A percentile compares a stretch with the other conserved stretches of the same genome.
Conservation (phyloP, 1,284 basidiomycete species). For the Marasmius fiardii region DNA sequence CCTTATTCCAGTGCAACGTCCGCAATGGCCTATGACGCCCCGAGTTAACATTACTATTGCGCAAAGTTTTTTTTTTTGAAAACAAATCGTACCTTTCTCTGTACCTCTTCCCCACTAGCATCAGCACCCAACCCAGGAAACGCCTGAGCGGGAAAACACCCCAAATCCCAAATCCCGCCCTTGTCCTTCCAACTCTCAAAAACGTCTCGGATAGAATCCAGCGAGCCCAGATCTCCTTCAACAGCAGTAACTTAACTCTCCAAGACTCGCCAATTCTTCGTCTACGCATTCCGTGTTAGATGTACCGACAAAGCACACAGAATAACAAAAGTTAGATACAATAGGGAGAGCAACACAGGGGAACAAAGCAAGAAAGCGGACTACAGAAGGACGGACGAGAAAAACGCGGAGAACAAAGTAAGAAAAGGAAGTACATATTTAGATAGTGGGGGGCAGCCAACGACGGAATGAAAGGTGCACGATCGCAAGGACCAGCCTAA, state of each 20-base stretch:
- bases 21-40: conserved; percentile 13
- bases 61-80: no score
- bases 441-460: no score
- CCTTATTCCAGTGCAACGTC: conserved; percentile 32
- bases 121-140: conserved; percentile 37
- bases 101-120: conserved; percentile 34
- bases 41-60: no score
- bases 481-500: no score
- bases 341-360: no score
- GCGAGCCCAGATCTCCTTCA: conserved; percentile 31
- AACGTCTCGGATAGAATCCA: conserved; percentile 26
- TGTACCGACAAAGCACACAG: no score
- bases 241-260: background rate
- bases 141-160: conserved; percentile 37
- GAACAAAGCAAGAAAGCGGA: no score
- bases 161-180: conserved; percentile 34
- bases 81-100: conserved; percentile 42
- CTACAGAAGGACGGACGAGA: no score
- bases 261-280: conserved; percentile 8
- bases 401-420: no score
- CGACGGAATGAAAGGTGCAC: no score
- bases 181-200: conserved; percentile 24
- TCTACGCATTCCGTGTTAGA: conserved; percentile 33
- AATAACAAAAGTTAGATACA: no score
- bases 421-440: no score